Percentiles rank a stretch among this genome's conserved stretches.
These are phyloP conservation scores for Paxillus ammoniavirescens DNA, from an alignment of 768 basidiomycete species.

Conservation along the genomic window DNA sequence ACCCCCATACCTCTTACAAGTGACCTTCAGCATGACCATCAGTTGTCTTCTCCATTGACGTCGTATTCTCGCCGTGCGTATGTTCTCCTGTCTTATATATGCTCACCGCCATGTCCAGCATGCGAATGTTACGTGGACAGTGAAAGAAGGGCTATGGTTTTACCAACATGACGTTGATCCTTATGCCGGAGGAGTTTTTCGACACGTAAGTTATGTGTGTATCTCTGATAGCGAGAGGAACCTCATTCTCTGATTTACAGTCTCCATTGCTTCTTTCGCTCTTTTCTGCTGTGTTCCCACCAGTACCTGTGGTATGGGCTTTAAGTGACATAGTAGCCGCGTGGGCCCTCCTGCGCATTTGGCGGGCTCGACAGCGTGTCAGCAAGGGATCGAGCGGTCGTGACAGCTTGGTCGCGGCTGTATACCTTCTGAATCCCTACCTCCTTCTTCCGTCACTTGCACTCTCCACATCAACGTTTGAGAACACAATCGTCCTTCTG, in stretches of 20 bases:
- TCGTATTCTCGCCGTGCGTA: slow-evolving; percentile 73
- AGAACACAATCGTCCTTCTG: slow-evolving; percentile 69
- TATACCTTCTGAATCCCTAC: slow-evolving; percentile 89
- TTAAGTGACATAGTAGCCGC: slow-evolving; percentile 65
- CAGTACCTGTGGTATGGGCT: slow-evolving; percentile 67
- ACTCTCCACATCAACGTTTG: slow-evolving; percentile 77
- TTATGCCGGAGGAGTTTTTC: slow-evolving; percentile 82
- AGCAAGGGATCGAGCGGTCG: slow-evolving; percentile 38
- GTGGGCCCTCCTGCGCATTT: slow-evolving; percentile 65
- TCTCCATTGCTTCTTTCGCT: slow-evolving; percentile 77
- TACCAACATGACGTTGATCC: slow-evolving; percentile 77
- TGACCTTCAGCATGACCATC: slow-evolving; percentile 64
- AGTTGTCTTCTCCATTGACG: slow-evolving; percentile 79
- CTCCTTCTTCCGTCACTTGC: slow-evolving; percentile 76
- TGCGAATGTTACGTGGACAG: slow-evolving; percentile 38
- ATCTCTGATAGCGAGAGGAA: background rate
- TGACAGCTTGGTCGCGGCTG: slow-evolving; percentile 60
- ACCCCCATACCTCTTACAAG: slow-evolving; percentile 42
- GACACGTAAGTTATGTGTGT: slow-evolving; percentile 59
- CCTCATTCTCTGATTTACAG: slow-evolving; percentile 37
- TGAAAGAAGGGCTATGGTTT: slow-evolving; percentile 87
- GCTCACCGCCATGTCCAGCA: background rate
- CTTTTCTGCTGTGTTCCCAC: slow-evolving; percentile 69
- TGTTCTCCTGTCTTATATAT: background rate
- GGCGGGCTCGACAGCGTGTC: slow-evolving; percentile 59